These are phyloP conservation scores for Aspergillus haitiensis DNA, from an alignment of 495 filamentous ascomycete species.

Conservation along the genomic window DNA sequence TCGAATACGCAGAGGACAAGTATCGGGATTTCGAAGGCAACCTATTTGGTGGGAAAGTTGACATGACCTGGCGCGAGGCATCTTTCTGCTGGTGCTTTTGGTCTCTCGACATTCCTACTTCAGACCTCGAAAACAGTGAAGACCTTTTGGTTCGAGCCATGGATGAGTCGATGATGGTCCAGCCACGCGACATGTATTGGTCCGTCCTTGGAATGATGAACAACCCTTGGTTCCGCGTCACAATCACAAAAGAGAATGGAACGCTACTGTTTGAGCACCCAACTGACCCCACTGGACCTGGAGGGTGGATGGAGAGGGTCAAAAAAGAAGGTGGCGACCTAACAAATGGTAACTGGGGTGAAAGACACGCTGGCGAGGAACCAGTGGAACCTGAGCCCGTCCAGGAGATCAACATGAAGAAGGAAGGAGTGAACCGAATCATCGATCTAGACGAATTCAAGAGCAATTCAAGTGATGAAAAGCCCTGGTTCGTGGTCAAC, in stretches of 20 bases:
- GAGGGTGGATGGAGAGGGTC: constrained; percentile 96
- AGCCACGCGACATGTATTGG: constrained; percentile 97
- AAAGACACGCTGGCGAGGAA: constrained; percentile 62
- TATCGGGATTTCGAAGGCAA: constrained; percentile 70
- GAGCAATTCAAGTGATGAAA: constrained; percentile 61
- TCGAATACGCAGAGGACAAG: constrained; percentile 83
- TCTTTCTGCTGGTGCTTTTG: constrained; percentile 97
- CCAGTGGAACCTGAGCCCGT: constrained; percentile 44
- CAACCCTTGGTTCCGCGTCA: constrained; percentile 89
- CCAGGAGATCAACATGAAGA: constrained; percentile 80
- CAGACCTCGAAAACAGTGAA: constrained; percentile 60
- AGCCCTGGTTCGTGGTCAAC: constrained; percentile 90
- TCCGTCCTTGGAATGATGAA: constrained; percentile 98
- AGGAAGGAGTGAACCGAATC: constrained; percentile 58
- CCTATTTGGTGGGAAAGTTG: constrained; percentile 75
- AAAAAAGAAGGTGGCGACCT: constrained; percentile 85
- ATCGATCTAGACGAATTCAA: constrained; percentile 75
- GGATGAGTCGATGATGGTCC: constrained; percentile 87
- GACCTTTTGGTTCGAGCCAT: constrained; percentile 85
- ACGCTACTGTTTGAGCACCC: constrained; percentile 84
- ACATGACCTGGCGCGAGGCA: constrained; percentile 78
- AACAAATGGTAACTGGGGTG: constrained; percentile 84
- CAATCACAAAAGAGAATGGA: constrained; percentile 69
- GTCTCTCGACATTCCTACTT: constrained; percentile 68
- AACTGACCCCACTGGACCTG: constrained; percentile 76